Evolutionary conservation across 2,329 filamentous ascomycete genomes (phyloP).

Genomic region (Pseudogymnoascus sp.): DNA sequence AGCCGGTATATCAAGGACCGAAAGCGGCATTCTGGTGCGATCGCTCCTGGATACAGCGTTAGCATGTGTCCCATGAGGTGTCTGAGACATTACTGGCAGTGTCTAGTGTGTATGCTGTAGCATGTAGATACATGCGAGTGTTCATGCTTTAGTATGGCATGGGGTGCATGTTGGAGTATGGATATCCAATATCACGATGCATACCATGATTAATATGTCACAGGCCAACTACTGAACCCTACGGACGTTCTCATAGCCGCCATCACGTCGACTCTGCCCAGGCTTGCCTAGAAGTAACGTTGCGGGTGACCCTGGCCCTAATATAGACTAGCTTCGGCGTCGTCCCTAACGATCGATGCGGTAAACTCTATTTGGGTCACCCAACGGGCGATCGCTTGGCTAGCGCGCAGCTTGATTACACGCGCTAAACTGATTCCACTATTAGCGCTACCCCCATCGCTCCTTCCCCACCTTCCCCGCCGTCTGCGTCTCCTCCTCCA

Average conservation of each 20-base stretch:
- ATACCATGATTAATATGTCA: background rate
- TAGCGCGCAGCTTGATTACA: background rate
- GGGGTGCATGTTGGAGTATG: background rate
- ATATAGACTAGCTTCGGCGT: background rate
- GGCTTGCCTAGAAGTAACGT: background rate
- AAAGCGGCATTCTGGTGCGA: background rate
- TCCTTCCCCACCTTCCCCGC: background rate
- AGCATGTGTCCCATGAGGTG: background rate
- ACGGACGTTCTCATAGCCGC: background rate
- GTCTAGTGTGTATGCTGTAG: background rate
- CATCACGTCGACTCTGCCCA: background rate
- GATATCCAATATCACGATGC: background rate
- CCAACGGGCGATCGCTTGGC: background rate
- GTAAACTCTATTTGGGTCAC: background rate
- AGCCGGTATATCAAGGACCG: background rate
- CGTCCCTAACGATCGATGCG: background rate
- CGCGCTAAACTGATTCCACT: background rate
- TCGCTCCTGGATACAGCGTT: constrained; percentile 4
- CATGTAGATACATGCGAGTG: background rate
- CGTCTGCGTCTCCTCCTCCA: background rate
- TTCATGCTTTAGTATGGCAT: background rate
- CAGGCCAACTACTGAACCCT: background rate
- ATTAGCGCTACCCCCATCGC: background rate
- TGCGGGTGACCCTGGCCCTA: constrained; percentile 2
- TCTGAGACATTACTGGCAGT: background rate